phyloP scores from a whole-genome alignment of 257 asterid species.

The Jasminum sambac region DNA sequence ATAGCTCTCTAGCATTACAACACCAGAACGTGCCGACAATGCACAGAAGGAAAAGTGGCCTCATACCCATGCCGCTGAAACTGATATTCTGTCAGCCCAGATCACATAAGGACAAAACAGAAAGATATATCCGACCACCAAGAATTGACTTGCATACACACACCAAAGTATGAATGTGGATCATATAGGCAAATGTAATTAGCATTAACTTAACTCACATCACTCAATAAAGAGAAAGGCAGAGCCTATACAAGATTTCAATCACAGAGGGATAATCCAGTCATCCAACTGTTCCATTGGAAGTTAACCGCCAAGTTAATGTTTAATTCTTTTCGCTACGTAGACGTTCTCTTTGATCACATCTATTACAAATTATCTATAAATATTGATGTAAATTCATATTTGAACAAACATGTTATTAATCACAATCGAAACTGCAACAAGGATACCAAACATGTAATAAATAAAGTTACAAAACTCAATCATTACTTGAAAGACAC shows the following conservation, averaged over 20 bases:
- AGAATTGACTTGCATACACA: slow-evolving; percentile 8
- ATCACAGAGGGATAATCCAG: background rate
- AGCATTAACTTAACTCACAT: background rate
- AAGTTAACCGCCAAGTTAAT: background rate
- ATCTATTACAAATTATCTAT: background rate
- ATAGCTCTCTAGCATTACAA: slow-evolving; percentile 64
- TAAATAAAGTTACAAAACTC: background rate
- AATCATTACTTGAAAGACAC: background rate
- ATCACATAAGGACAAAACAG: background rate
- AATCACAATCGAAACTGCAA: background rate
- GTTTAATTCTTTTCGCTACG: too few species aligned
- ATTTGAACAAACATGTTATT: background rate
- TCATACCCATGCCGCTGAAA: slow-evolving; percentile 68
- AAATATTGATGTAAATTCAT: background rate
- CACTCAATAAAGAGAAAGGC: background rate
- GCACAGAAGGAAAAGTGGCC: slow-evolving; percentile 50
- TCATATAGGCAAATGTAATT: slow-evolving; percentile 6
- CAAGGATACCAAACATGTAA: background rate
- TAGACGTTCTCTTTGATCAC: background rate
- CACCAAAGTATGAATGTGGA: background rate
- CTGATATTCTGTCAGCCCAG: slow-evolving; percentile 21
- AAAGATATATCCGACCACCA: background rate
- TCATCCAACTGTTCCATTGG: background rate
- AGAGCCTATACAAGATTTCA: background rate
- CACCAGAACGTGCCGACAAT: slow-evolving; percentile 49